A percentile compares a stretch with the other conserved stretches of the same genome.
These are phyloP conservation scores for Hanseniaspora uvarum DNA, from an alignment of 1,139 yeast genomes.

Conservation along the genomic window DNA sequence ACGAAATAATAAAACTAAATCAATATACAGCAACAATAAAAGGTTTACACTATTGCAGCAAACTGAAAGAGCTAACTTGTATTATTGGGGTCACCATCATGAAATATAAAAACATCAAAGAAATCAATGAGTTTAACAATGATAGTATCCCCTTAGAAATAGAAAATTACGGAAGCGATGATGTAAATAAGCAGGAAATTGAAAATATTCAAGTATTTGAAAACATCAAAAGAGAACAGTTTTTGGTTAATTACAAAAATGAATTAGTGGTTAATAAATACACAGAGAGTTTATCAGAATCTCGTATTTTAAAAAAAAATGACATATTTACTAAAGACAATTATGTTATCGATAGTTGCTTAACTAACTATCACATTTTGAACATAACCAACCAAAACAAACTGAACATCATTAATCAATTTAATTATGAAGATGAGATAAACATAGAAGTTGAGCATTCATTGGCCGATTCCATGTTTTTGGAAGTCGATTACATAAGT, in stretches of 20 bases:
- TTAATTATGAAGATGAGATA: constrained; percentile 36
- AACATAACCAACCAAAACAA: constrained; percentile 36
- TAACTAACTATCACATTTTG: constrained; percentile 47
- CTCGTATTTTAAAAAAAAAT: constrained; percentile 31
- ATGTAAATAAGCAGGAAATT: constrained; percentile 27
- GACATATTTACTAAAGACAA: constrained; percentile 19
- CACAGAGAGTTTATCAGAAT: neutral
- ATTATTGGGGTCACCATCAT: constrained; percentile 36
- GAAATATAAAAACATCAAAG: constrained; percentile 32
- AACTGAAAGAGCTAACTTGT: constrained; percentile 21
- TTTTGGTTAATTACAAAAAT: constrained; percentile 40
- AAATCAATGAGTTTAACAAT: constrained; percentile 19
- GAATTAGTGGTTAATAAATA: constrained; percentile 39
- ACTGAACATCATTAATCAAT: constrained; percentile 40
- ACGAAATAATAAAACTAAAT: constrained; percentile 5
- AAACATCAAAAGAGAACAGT: constrained; percentile 18
- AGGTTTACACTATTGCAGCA: constrained; percentile 14
- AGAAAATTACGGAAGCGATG: constrained; percentile 27
- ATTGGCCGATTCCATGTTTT: constrained; percentile 28
- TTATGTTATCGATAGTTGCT: constrained; percentile 29
- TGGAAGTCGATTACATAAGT: constrained; percentile 48
- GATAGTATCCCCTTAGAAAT: constrained; percentile 20
- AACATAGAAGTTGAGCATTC: constrained; percentile 35
- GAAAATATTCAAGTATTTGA: constrained; percentile 24
- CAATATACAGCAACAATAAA: constrained; percentile 16